Evolutionary conservation across 768 basidiomycete species (phyloP), one percentile per base, ranked within the genome.

Genomic region (Termitomyces sp.): DNA sequence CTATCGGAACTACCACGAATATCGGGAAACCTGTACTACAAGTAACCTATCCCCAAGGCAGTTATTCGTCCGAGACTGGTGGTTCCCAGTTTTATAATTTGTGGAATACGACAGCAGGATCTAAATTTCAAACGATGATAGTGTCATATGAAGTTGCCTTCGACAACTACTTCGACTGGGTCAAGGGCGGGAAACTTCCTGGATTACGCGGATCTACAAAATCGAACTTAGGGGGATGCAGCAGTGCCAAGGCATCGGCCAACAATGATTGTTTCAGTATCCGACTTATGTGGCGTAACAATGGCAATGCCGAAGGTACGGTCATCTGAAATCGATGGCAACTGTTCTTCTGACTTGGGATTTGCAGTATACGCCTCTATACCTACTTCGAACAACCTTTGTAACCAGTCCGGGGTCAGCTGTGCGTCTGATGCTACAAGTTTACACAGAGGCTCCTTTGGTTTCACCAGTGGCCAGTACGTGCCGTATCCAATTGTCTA

Each of bases 381-480:
- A 44, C 86, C 88, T 5, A 78, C 79, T 0, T 71, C 83, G 9
- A 80, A 85, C 63, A 70, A 72, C 49, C 67, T 93, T 14, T 92
- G 89, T 63, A 70, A 70, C 3, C 72, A 82, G 23, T 64, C 67
- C 43, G 71, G 76, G 43, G 75, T 91, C 44, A 76, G 72, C 34
- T 93, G 91, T 72, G 86, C 88, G 64, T 67, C 76, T 7, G 88
- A 88, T 57, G 91, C 90, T 32, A 82, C 84, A 21, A 89, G 87
- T 57, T 74, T 94, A 19, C 74, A 79, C 41, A 77, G 91, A 44
- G 86, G 85, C 1, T 73, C 80, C 2, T 91, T 88, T 68, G 72
- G 71, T 21, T 89, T 91, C 63, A 65, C 68, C 3, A 70, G 76
- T 57, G 88, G 85, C 62, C 75, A 79, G 85, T 92, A 69, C 70